These are phyloP conservation scores for Clathrus columnatus DNA, from an alignment of 768 basidiomycete genomes.

Conservation along the genomic window DNA sequence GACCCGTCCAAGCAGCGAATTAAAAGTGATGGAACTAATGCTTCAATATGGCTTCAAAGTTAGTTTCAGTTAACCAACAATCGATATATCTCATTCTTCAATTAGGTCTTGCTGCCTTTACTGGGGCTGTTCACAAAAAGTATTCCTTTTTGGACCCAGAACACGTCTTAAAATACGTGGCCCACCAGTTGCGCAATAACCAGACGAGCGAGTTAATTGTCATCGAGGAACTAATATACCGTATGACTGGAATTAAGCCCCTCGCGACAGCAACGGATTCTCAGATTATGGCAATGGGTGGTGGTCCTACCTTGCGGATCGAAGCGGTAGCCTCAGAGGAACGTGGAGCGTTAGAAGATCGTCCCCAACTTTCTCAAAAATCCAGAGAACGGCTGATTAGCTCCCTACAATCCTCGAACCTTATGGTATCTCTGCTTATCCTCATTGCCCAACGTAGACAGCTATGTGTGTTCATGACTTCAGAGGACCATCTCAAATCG, in stretches of 20 bases:
- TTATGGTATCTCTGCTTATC: slow-evolving; percentile 84
- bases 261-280: slow-evolving; percentile 81
- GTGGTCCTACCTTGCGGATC: slow-evolving; percentile 76
- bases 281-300: slow-evolving; percentile 85
- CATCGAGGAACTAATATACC: slow-evolving; percentile 86
- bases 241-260: slow-evolving; percentile 92
- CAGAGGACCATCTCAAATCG: slow-evolving; percentile 75
- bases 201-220: slow-evolving; percentile 86
- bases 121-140: slow-evolving; percentile 82
- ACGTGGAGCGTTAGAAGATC: slow-evolving; percentile 50
- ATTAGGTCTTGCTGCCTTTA: slow-evolving; percentile 84
- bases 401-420: slow-evolving; percentile 26
- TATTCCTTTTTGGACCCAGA: slow-evolving; percentile 61
- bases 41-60: slow-evolving; percentile 87
- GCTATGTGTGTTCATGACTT: slow-evolving; percentile 66
- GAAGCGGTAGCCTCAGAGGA: slow-evolving; percentile 79
- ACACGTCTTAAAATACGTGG: slow-evolving; percentile 81
- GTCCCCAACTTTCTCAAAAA: slow-evolving; percentile 3
- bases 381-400: slow-evolving; percentile 9
- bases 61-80: slow-evolving; percentile 1
- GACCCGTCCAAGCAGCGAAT: slow-evolving; percentile 74
- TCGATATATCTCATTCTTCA: slow-evolving; percentile 16
- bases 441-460: slow-evolving; percentile 90
- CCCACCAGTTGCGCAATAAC: slow-evolving; percentile 78
- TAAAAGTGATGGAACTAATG: slow-evolving; percentile 89